Conservation (phyloP, 2,329 filamentous ascomycete genomes). For the Xylaria sp. region DNA sequence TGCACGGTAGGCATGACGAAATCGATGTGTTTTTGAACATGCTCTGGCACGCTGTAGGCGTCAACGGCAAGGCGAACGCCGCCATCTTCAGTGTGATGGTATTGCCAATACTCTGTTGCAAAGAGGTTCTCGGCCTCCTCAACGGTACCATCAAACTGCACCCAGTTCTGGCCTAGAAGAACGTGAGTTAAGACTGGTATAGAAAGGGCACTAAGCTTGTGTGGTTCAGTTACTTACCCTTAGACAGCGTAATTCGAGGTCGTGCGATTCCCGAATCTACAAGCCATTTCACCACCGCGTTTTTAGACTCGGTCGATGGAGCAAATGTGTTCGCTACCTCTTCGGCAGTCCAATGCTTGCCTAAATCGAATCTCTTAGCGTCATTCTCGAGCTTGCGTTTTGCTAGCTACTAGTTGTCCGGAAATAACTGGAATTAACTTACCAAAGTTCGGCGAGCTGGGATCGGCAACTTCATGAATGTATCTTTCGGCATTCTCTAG, state of each 20-base stretch:
- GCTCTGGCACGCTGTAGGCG: constrained; percentile 54
- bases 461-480: constrained; percentile 57
- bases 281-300: constrained; percentile 66
- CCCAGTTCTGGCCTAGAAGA: constrained; percentile 57
- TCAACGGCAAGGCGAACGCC: constrained; percentile 56
- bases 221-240: constrained; percentile 46
- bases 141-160: constrained; percentile 65
- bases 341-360: constrained; percentile 56
- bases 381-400: not conserved
- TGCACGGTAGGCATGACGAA: constrained; percentile 56
- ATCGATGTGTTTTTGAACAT: constrained; percentile 54
- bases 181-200: constrained; percentile 3
- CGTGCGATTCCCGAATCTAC: constrained; percentile 60
- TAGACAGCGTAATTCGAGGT: constrained; percentile 60
- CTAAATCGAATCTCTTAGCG: constrained; percentile 18
- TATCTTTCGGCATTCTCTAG: constrained; percentile 59
- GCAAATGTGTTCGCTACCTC: constrained; percentile 58
- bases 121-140: constrained; percentile 65
- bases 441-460: constrained; percentile 58
- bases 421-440: constrained; percentile 39
- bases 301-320: constrained; percentile 57
- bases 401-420: not conserved
- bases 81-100: constrained; percentile 44
- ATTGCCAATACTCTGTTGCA: constrained; percentile 61
- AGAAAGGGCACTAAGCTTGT: not conserved